A percentile compares a stretch with the other conserved stretches of the same genome.
These are phyloP conservation scores for Ilex paraguariensis DNA, from an alignment of 305 asterid genomes.

Conservation along the genomic window DNA sequence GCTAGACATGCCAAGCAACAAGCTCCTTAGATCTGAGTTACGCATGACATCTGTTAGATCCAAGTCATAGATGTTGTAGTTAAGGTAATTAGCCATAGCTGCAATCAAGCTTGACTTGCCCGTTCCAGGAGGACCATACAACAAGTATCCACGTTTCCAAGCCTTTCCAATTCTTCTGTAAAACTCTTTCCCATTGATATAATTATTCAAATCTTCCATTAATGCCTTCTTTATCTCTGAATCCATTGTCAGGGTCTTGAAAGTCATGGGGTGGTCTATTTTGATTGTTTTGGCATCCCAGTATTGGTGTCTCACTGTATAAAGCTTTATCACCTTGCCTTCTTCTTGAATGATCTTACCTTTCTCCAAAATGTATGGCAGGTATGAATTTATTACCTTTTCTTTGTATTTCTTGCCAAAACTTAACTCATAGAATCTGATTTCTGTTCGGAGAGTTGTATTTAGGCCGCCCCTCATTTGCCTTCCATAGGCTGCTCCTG, in stretches of 20 bases:
- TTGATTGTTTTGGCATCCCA: conserved; percentile 6
- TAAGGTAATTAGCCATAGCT: conserved; percentile 20
- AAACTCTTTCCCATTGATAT: conserved; percentile 18
- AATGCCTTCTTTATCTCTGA: conserved; percentile 13
- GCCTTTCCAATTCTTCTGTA: conserved; percentile 27
- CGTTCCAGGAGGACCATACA: conserved; percentile 38
- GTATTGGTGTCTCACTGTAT: background rate
- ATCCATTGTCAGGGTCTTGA: conserved; percentile 25
- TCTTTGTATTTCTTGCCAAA: conserved; percentile 13
- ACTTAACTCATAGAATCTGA: conserved; percentile 14
- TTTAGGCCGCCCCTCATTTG: background rate
- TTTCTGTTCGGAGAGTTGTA: conserved; percentile 3
- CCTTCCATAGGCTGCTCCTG: background rate
- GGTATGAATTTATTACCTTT: conserved; percentile 4
- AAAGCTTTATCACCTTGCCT: conserved; percentile 5
- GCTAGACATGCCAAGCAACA: conserved; percentile 12
- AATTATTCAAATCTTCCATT: conserved; percentile 11
- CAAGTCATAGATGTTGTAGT: conserved; percentile 8
- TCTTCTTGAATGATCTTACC: conserved; percentile 4
- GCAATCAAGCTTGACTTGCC: conserved; percentile 40
- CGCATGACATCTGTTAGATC: conserved; percentile 10
- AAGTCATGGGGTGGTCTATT: conserved; percentile 25
- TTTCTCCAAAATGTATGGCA: conserved; percentile 14
- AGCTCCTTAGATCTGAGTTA: conserved; percentile 7
- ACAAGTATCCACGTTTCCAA: conserved; percentile 36